Base-by-base conservation (phyloP, 257 asterid genomes). In the Solanum sejunctum region DNA sequence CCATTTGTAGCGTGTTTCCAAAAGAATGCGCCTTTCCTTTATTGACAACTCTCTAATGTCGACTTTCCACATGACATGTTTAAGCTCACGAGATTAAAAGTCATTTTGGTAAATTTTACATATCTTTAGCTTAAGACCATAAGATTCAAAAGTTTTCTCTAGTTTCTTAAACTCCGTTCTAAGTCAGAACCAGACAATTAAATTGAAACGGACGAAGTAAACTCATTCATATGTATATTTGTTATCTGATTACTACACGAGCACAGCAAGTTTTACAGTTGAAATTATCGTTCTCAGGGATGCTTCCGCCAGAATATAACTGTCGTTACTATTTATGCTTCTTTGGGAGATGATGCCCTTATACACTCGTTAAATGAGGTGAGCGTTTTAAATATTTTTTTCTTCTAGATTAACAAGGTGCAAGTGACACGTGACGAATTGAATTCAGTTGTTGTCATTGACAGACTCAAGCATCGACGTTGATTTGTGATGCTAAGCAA, bases 361-460 rank as follows among this genome's bases (percentile, higher is more conserved):
- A 83, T 94, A 84, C 98, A 95, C 89, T 94, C 99, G 45, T 84
- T 95, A 82, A 95, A 93, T 88, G 98, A 94, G 99, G 99, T 95
- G 32, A 45, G 80, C 51, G 18, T 26, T 78, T 77, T 78, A 16
- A 52, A 8, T 32, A 12, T 20, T 0, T 69, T 32, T n/a, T 26
- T 69, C 15, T 36, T 23, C 52, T 60, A 36, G 64, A 52, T 20
- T 67, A 57, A 39, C 47, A 2, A 26, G 47, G 64, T 28, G 4
- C 3, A n/a, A 28, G 49, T 26, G 11, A 52, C 58, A 23, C 23
- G 63, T 20, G 43, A 78, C 52, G 28, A 10, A 78, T 78, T 10
- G 64, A 52, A 52, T 78, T 78, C 26, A 16, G 7, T 28, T 78
- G 11, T 78, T 64, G 15, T 52, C 17, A 10, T 89, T 89, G 79